A percentile compares a stretch with the other conserved stretches of the same genome.
phyloP scores from a whole-genome alignment of 192 early-diverging fungal species.

The Coemansia sp. region DNA sequence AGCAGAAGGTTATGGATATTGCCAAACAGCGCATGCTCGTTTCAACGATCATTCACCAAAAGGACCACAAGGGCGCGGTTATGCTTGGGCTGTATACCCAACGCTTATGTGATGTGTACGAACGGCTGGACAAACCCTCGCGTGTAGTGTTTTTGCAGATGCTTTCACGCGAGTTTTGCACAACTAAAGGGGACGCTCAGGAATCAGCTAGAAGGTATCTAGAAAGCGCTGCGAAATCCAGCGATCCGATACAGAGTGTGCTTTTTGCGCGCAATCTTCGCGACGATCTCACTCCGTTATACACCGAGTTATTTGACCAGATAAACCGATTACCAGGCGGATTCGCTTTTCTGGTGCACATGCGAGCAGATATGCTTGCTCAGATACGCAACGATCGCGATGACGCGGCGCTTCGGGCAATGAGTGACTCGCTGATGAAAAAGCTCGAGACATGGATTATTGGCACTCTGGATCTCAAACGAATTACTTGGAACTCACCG shows the following conservation, averaged over 20 bases:
- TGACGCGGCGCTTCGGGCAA: slow-evolving; percentile 55
- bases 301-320: slow-evolving; percentile 74
- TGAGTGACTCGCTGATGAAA: slow-evolving; percentile 67
- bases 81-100: slow-evolving; percentile 55
- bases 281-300: slow-evolving; percentile 65
- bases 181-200: slow-evolving; percentile 51
- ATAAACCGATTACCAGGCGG: slow-evolving; percentile 78
- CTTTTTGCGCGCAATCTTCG: slow-evolving; percentile 61
- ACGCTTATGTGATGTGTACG: slow-evolving; percentile 61
- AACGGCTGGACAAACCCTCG: slow-evolving; percentile 44
- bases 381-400: slow-evolving; percentile 30
- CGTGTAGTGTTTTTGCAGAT: slow-evolving; percentile 16
- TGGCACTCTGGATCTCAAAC: slow-evolving; percentile 73
- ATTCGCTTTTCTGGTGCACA: slow-evolving; percentile 75
- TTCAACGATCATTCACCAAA: slow-evolving; percentile 50
- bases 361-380: slow-evolving; percentile 74
- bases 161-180: slow-evolving; percentile 48
- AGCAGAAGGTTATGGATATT: neutral
- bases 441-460: slow-evolving; percentile 79
- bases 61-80: slow-evolving; percentile 55
- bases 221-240: slow-evolving; percentile 3
- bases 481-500: slow-evolving; percentile 82
- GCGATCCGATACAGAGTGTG: slow-evolving; percentile 24
- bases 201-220: slow-evolving; percentile 29
- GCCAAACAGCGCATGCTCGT: slow-evolving; percentile 24